Evolutionary conservation across 495 filamentous ascomycete species (phyloP).

Genomic region (Hypoxylon cercidicola): DNA sequence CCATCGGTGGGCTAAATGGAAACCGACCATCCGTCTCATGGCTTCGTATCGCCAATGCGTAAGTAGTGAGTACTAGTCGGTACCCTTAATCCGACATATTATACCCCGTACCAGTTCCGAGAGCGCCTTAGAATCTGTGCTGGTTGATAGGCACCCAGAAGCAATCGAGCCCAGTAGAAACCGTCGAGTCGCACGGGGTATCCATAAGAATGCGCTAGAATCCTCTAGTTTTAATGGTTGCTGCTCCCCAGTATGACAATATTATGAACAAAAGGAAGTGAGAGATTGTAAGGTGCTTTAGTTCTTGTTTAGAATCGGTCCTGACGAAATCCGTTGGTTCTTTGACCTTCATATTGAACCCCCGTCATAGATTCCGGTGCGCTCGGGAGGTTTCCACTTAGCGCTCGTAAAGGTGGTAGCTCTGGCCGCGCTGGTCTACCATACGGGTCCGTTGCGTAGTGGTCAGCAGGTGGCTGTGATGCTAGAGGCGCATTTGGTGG

Average conservation of each 20-base stretch:
- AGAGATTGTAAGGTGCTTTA: slow-evolving; percentile 18
- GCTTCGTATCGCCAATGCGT: slow-evolving; percentile 33
- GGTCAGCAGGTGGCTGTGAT: slow-evolving; percentile 45
- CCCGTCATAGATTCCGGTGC: slow-evolving; percentile 64
- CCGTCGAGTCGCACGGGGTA: slow-evolving; percentile 34
- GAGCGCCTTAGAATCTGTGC: slow-evolving; percentile 30
- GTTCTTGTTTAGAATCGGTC: slow-evolving; percentile 38
- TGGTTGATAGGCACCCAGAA: slow-evolving; percentile 20
- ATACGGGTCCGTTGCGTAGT: slow-evolving; percentile 48
- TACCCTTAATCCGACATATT: slow-evolving; percentile 32
- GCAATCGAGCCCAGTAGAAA: slow-evolving; percentile 17
- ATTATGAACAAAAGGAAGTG: slow-evolving; percentile 35
- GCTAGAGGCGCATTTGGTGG: slow-evolving; percentile 33
- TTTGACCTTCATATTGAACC: slow-evolving; percentile 62
- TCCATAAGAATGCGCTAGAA: slow-evolving; percentile 32
- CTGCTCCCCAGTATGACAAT: slow-evolving; percentile 26
- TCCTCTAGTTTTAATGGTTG: slow-evolving; percentile 34
- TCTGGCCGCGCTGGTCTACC: slow-evolving; percentile 50
- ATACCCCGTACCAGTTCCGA: slow-evolving; percentile 33
- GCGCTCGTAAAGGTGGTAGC: slow-evolving; percentile 59
- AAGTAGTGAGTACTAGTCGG: slow-evolving; percentile 30
- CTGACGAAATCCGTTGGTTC: slow-evolving; percentile 50
- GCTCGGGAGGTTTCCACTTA: slow-evolving; percentile 41
- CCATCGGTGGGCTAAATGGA: slow-evolving; percentile 14
- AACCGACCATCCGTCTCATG: slow-evolving; percentile 22